phyloP scores from a whole-genome alignment of 768 basidiomycete genomes.

The Trametes elegans region DNA sequence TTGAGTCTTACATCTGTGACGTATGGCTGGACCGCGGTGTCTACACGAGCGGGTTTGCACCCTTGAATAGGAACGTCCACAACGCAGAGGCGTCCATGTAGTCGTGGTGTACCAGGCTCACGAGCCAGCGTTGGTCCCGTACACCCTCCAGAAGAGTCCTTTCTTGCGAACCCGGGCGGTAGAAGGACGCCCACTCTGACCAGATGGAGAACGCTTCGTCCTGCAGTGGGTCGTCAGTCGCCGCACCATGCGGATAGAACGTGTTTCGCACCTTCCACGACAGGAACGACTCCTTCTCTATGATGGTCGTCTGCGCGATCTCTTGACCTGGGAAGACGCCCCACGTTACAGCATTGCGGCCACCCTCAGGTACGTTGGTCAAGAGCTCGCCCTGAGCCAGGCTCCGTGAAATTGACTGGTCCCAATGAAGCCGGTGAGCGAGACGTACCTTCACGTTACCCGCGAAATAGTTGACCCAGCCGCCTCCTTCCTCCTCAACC shows the following conservation, averaged over 20 bases:
- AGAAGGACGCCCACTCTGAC: conserved; percentile 91
- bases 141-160: conserved; percentile 72
- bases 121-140: conserved; percentile 77
- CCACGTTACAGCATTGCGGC: conserved; percentile 97
- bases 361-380: conserved; percentile 77
- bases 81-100: conserved; percentile 76
- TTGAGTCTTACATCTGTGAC: too few species aligned
- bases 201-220: conserved; percentile 97
- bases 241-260: background rate
- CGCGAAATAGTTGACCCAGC: conserved; percentile 85
- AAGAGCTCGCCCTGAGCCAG: conserved; percentile 67
- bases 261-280: conserved; percentile 92
- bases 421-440: background rate
- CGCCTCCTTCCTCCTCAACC: conserved; percentile 51
- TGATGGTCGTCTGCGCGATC: conserved; percentile 93
- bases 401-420: background rate
- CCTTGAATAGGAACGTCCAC: conserved; percentile 78
- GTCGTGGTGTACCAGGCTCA: conserved; percentile 92
- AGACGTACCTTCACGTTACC: conserved; percentile 66
- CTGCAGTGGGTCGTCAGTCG: conserved; percentile 39
- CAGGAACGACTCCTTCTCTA: conserved; percentile 90
- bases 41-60: conserved; percentile 11
- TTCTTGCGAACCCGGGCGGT: conserved; percentile 71
- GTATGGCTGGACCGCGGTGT: too few species aligned
- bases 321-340: conserved; percentile 97